Evolutionary conservation across 305 asterid species (phyloP).

Genomic region (Fraxinus velutina): DNA sequence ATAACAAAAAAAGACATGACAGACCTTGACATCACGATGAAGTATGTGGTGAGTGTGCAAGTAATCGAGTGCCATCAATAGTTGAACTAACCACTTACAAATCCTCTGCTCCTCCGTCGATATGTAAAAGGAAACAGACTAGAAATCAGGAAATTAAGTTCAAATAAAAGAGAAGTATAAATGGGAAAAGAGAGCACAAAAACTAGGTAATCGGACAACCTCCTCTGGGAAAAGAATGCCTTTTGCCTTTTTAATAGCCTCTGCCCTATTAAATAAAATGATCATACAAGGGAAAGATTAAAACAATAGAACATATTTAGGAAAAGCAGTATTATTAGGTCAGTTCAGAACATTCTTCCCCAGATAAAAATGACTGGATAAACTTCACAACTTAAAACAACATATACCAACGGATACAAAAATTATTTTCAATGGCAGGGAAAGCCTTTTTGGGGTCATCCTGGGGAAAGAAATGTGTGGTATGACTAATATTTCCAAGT

Average conservation of each 20-base stretch:
- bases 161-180: not conserved
- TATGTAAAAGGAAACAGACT: constrained; percentile 22
- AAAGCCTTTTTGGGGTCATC: not conserved
- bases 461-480: not conserved
- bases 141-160: constrained; percentile 1
- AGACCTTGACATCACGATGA: constrained; percentile 98
- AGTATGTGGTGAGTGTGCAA: constrained; percentile 80
- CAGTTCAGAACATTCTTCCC: not conserved
- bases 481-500: not conserved
- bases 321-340: not conserved
- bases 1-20: not conserved
- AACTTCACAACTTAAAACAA: not conserved
- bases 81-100: constrained; percentile 94
- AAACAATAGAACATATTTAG: not conserved
- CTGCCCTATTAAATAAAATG: constrained; percentile 57
- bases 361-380: not conserved
- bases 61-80: constrained; percentile 90
- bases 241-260: constrained; percentile 77
- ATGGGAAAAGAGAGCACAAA: not conserved
- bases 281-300: constrained; percentile 7
- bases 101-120: constrained; percentile 53
- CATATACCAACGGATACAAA: not conserved
- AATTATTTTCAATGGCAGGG: not conserved
- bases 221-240: constrained; percentile 87
- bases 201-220: constrained; percentile 40